A percentile compares a stretch with the other conserved stretches of the same genome.
Evolutionary conservation across 306 rosid species (phyloP).

Genomic region (Cicer bijugum): DNA sequence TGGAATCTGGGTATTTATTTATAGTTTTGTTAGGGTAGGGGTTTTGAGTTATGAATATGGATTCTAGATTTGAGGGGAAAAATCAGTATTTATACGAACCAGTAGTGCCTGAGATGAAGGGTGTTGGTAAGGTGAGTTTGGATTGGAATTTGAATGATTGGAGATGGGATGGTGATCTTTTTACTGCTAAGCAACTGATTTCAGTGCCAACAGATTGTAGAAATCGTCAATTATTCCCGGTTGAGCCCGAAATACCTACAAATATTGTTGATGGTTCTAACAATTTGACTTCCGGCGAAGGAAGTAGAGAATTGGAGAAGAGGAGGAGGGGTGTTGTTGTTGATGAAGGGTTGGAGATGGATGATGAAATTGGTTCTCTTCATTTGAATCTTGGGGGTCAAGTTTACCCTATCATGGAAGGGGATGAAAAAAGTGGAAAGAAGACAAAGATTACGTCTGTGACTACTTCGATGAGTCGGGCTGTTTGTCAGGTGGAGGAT

Average conservation of each 20-base stretch:
- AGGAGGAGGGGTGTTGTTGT: constrained; percentile 57
- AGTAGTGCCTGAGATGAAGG: constrained; percentile 57
- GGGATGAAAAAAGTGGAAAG: constrained; percentile 70
- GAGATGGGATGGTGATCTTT: constrained; percentile 96
- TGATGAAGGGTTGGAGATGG: constrained; percentile 56
- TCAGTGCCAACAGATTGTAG: constrained; percentile 62
- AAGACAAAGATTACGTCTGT: constrained; percentile 66
- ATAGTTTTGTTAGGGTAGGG: constrained; percentile 5
- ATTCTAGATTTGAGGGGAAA: constrained; percentile 63
- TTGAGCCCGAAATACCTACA: constrained; percentile 54
- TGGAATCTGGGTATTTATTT: constrained; percentile 47
- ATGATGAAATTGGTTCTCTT: constrained; percentile 65
- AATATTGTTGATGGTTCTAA: constrained; percentile 52
- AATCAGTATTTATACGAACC: constrained; percentile 53
- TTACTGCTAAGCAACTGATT: constrained; percentile 66
- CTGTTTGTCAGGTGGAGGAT: constrained; percentile 94
- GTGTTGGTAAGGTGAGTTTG: constrained; percentile 65
- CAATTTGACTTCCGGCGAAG: constrained; percentile 62
- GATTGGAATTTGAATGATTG: constrained; percentile 95
- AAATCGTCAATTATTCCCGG: constrained; percentile 63
- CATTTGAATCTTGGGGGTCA: constrained; percentile 75
- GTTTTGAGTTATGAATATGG: constrained; percentile 52
- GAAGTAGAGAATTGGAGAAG: constrained; percentile 70
- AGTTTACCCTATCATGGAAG: constrained; percentile 66
- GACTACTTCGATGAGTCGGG: constrained; percentile 60